Evolutionary conservation across 2,329 filamentous ascomycete species (phyloP).

Genomic region (Diaporthe humulicola): DNA sequence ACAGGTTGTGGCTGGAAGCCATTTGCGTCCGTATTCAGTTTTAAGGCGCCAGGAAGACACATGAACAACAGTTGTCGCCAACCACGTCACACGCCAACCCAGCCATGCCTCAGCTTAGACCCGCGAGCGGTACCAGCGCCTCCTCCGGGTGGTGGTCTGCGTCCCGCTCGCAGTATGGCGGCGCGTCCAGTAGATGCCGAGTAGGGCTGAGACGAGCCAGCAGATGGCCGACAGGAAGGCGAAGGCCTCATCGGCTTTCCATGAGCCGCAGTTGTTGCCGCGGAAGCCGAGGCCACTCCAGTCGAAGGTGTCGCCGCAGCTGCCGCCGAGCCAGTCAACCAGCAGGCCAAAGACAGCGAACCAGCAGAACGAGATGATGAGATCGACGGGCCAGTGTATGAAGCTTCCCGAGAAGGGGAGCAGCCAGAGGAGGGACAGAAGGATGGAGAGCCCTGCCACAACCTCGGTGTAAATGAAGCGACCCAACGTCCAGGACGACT

Average conservation of each 20-base stretch:
- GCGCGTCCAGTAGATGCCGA: slow-evolving; percentile 69
- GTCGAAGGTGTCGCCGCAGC: slow-evolving; percentile 70
- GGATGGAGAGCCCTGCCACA: slow-evolving; percentile 76
- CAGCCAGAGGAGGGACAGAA: slow-evolving; percentile 79
- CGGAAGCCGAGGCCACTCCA: slow-evolving; percentile 68
- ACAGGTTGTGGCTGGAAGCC: neutral
- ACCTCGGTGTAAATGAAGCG: slow-evolving; percentile 83
- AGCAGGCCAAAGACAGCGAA: slow-evolving; percentile 78
- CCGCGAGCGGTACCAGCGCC: slow-evolving; percentile 58
- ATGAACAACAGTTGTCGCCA: neutral
- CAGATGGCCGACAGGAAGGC: slow-evolving; percentile 77
- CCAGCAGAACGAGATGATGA: slow-evolving; percentile 78
- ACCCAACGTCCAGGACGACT: slow-evolving; percentile 67
- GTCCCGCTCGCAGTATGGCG: slow-evolving; percentile 52
- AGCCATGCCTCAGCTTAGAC: slow-evolving; percentile 50
- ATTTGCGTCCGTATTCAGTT: neutral
- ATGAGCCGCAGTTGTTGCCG: slow-evolving; percentile 71
- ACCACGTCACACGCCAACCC: neutral
- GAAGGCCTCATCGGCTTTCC: slow-evolving; percentile 80
- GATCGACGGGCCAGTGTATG: slow-evolving; percentile 78
- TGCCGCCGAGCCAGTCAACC: slow-evolving; percentile 64
- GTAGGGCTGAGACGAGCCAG: slow-evolving; percentile 75
- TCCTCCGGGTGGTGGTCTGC: slow-evolving; percentile 47
- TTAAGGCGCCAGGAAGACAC: neutral
- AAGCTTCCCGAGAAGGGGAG: slow-evolving; percentile 78